phyloP scores from a whole-genome alignment of 1,284 basidiomycete species.

The Tausonia pullulans region DNA sequence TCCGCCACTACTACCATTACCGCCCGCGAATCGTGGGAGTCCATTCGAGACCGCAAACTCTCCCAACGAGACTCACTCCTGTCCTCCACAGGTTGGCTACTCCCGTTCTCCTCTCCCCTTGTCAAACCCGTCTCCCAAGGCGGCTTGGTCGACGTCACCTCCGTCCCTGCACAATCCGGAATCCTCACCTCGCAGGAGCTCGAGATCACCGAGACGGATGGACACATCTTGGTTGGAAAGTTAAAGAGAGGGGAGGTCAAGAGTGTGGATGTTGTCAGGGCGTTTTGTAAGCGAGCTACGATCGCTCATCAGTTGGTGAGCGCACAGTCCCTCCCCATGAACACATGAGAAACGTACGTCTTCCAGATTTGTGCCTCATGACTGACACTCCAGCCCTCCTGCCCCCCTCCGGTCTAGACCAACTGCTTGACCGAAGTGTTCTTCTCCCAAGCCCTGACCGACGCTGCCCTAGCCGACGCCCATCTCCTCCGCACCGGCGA shows the following conservation, averaged over 20 bases:
- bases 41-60: no score
- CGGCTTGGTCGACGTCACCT: slow-evolving; percentile 42
- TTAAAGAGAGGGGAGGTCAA: slow-evolving; percentile 20
- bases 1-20: no score
- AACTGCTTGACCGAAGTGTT: slow-evolving; percentile 39
- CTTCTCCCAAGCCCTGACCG: slow-evolving; percentile 34
- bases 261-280: slow-evolving; percentile 20
- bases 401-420: slow-evolving; percentile 22
- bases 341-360: neutral
- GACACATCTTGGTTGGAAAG: slow-evolving; percentile 23
- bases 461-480: slow-evolving; percentile 36
- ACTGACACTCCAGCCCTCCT: neutral
- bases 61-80: no score
- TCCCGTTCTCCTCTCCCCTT: no score
- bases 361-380: neutral
- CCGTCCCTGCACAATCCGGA: slow-evolving; percentile 48
- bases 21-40: no score
- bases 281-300: slow-evolving; percentile 67
- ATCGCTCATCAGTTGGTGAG: slow-evolving; percentile 69
- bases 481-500: slow-evolving; percentile 31
- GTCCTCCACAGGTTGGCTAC: no score
- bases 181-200: slow-evolving; percentile 50
- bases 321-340: slow-evolving; percentile 10
- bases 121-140: no score
- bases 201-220: slow-evolving; percentile 48